Percentiles rank a stretch among this genome's conserved stretches.
phyloP scores from a whole-genome alignment of 208 protist genomes.

The Leishmania amazonensis region DNA sequence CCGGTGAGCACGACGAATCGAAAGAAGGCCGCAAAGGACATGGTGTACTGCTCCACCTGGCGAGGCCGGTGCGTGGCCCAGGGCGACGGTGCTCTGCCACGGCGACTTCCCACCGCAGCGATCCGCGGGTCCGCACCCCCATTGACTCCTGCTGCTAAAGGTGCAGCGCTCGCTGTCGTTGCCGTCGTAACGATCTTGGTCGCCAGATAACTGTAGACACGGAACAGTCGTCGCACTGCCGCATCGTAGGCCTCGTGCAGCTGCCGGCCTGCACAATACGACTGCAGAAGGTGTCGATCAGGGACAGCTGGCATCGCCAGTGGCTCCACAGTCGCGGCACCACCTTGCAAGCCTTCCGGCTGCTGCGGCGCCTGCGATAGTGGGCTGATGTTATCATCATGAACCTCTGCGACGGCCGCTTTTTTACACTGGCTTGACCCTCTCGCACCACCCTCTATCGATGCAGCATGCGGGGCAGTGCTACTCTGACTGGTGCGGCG shows the following conservation, averaged over 20 bases:
- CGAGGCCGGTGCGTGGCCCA: neutral
- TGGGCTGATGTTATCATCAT: neutral
- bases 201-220: constrained; percentile 29
- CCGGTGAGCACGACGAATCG: constrained; percentile 30
- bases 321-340: neutral
- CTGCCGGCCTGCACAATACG: neutral
- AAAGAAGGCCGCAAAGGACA: constrained; percentile 28
- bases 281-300: neutral
- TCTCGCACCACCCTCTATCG: constrained; percentile 5
- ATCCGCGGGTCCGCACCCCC: neutral
- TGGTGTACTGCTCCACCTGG: constrained; percentile 23
- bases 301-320: neutral
- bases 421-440: neutral
- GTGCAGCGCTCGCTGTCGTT: neutral
- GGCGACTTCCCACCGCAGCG: neutral
- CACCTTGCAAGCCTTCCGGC: neutral
- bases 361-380: neutral
- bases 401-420: neutral
- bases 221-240: constrained; percentile 30
- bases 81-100: neutral
- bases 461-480: constrained; percentile 31
- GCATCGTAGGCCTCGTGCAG: constrained; percentile 34
- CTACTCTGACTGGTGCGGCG: constrained; percentile 29
- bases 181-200: constrained; percentile 14
- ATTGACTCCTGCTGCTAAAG: neutral